phyloP scores from a whole-genome alignment of 805 yeast species.

The Yamadazyma paraphyllophila region DNA sequence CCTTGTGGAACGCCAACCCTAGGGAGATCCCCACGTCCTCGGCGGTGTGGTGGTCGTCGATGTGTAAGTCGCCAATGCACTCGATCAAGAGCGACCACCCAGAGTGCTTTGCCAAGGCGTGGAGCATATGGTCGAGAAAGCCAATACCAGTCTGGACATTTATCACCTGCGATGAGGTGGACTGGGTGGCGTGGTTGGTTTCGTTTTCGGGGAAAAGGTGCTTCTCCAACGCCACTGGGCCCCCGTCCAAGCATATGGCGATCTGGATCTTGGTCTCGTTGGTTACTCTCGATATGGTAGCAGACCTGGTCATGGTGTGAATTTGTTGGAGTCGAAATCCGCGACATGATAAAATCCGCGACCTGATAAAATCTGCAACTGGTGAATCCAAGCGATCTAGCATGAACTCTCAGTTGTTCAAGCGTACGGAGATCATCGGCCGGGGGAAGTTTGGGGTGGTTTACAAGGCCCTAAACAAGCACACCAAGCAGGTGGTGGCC shows the following conservation, averaged over 20 bases:
- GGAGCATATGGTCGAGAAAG: constrained; percentile 94
- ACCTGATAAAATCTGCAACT: too few relatives aligned
- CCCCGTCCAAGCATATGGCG: constrained; percentile 83
- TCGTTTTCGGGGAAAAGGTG: constrained; percentile 46
- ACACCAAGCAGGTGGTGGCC: constrained; percentile 80
- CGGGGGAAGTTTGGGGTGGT: constrained; percentile 97
- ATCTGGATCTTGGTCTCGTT: constrained; percentile 94
- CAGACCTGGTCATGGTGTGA: constrained; percentile 20
- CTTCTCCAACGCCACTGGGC: constrained; percentile 60
- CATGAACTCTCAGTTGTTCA: constrained; percentile 22
- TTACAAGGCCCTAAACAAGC: constrained; percentile 74
- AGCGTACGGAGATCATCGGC: constrained; percentile 88
- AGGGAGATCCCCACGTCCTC: constrained; percentile 94
- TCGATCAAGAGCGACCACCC: constrained; percentile 93
- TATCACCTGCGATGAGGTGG: constrained; percentile 69
- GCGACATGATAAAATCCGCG: too few relatives aligned
- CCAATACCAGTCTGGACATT: constrained; percentile 90
- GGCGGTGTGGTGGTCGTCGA: constrained; percentile 96
- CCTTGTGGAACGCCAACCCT: constrained; percentile 85
- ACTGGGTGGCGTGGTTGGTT: constrained; percentile 62
- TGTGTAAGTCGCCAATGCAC: constrained; percentile 91
- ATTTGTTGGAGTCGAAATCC: neutral
- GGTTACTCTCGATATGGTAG: constrained; percentile 66
- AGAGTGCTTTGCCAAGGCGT: constrained; percentile 93
- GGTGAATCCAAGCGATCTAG: too few relatives aligned